phyloP scores from a whole-genome alignment of 1,139 yeast species.

The Debaryomyces udenii region DNA sequence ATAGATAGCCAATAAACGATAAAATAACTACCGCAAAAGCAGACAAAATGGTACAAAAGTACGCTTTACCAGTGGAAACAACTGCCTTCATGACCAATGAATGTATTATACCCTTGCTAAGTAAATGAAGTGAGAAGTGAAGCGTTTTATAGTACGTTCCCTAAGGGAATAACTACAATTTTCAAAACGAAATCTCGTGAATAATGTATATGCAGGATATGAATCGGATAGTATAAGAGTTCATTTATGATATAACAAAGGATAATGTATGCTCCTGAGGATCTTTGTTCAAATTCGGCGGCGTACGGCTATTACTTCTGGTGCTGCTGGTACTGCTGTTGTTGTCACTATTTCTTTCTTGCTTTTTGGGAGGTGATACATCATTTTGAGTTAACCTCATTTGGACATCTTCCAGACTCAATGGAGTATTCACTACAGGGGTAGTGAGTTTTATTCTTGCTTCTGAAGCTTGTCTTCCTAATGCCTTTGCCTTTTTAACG shows the following conservation, averaged over 20 bases:
- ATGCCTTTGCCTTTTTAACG: constrained; percentile 23
- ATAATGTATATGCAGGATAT: constrained; percentile 6
- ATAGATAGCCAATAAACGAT: constrained; percentile 79
- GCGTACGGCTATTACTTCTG: background rate
- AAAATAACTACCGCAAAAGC: constrained; percentile 89
- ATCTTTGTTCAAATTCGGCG: too few species aligned
- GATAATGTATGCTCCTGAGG: too few species aligned
- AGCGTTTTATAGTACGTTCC: constrained; percentile 2
- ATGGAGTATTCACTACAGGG: constrained; percentile 3
- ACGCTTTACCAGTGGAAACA: constrained; percentile 72
- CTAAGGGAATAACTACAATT: constrained; percentile 3
- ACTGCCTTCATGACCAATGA: constrained; percentile 33
- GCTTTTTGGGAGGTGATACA: constrained; percentile 17
- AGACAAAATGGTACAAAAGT: constrained; percentile 92
- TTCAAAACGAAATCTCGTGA: constrained; percentile 1
- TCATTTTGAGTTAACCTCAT: constrained; percentile 11
- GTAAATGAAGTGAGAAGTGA: background rate
- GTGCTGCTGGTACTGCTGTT: constrained; percentile 20
- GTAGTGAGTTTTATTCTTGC: background rate
- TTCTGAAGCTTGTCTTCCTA: constrained; percentile 4
- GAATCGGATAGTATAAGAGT: background rate
- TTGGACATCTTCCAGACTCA: constrained; percentile 17
- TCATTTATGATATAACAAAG: too few species aligned
- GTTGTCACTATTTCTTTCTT: constrained; percentile 22
- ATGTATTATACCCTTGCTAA: background rate